Evolutionary conservation across 768 basidiomycete genomes (phyloP).

Genomic region (Sarcomyxa edulis): DNA sequence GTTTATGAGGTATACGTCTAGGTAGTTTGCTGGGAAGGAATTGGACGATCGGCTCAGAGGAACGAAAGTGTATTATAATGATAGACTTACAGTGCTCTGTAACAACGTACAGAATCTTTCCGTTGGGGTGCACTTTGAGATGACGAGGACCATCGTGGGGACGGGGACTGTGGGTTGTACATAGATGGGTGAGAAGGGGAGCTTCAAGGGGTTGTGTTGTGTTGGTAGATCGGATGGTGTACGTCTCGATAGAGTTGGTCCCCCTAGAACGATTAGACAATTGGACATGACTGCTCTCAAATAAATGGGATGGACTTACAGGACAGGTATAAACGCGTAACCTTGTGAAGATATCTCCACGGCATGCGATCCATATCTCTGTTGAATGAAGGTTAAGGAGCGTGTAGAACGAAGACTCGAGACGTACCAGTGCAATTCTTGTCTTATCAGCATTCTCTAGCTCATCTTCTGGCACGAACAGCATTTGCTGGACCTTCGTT

Average conservation of each 20-base stretch:
- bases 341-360: slow-evolving; percentile 37
- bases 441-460: slow-evolving; percentile 46
- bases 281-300: background rate
- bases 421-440: slow-evolving; percentile 37
- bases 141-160: slow-evolving; percentile 46
- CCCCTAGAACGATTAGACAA: slow-evolving; percentile 16
- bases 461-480: slow-evolving; percentile 38
- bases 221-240: too few species aligned
- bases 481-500: slow-evolving; percentile 38
- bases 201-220: slow-evolving; percentile 9
- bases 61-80: background rate
- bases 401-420: background rate
- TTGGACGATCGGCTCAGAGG: background rate
- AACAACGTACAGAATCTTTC: slow-evolving; percentile 43
- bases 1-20: slow-evolving; percentile 39
- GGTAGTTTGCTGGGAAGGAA: slow-evolving; percentile 31
- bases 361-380: slow-evolving; percentile 48
- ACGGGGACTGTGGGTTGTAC: slow-evolving; percentile 34
- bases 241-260: slow-evolving; percentile 43
- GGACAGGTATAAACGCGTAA: slow-evolving; percentile 43
- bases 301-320: slow-evolving; percentile 14
- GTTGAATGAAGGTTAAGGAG: slow-evolving; percentile 1
- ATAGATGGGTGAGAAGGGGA: slow-evolving; percentile 30
- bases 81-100: slow-evolving; percentile 43
- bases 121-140: slow-evolving; percentile 48